These are phyloP conservation scores for Vishniacozyma victoriae DNA, from an alignment of 768 basidiomycete genomes.

Conservation along the genomic window DNA sequence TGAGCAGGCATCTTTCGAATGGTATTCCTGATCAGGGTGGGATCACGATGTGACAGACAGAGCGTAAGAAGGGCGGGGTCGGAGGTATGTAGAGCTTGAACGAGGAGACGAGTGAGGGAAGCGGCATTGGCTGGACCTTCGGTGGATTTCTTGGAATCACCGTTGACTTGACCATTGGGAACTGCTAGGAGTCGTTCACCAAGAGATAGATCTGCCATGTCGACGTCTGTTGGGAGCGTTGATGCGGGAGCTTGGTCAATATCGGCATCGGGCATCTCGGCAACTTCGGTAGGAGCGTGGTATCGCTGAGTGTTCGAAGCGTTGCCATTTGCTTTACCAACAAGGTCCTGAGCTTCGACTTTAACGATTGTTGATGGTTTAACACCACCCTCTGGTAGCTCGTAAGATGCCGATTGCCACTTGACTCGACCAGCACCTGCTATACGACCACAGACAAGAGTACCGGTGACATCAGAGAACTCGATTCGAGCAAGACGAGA, in stretches of 20 bases:
- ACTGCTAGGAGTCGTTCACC: slow-evolving; percentile 81
- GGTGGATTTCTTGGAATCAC: slow-evolving; percentile 29
- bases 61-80: slow-evolving; percentile 76
- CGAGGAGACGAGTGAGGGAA: slow-evolving; percentile 85
- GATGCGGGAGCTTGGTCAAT: slow-evolving; percentile 23
- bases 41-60: slow-evolving; percentile 65
- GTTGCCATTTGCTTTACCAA: slow-evolving; percentile 10
- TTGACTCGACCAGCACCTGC: slow-evolving; percentile 37
- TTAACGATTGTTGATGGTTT: slow-evolving; percentile 24
- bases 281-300: slow-evolving; percentile 19
- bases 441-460: slow-evolving; percentile 36
- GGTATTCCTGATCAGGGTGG: slow-evolving; percentile 75
- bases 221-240: slow-evolving; percentile 54
- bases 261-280: slow-evolving; percentile 24
- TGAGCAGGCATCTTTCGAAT: slow-evolving; percentile 79
- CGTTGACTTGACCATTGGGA: slow-evolving; percentile 49
- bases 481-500: slow-evolving; percentile 18
- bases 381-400: slow-evolving; percentile 26
- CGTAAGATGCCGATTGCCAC: slow-evolving; percentile 32
- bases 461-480: slow-evolving; percentile 17
- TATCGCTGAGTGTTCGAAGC: slow-evolving; percentile 31
- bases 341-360: slow-evolving; percentile 36
- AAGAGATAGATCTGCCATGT: slow-evolving; percentile 83
- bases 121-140: slow-evolving; percentile 57
- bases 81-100: slow-evolving; percentile 92